Evolutionary conservation across 2,329 filamentous ascomycete species (phyloP), one percentile per base, ranked within the genome.

Genomic region (Exophiala mesophila): DNA sequence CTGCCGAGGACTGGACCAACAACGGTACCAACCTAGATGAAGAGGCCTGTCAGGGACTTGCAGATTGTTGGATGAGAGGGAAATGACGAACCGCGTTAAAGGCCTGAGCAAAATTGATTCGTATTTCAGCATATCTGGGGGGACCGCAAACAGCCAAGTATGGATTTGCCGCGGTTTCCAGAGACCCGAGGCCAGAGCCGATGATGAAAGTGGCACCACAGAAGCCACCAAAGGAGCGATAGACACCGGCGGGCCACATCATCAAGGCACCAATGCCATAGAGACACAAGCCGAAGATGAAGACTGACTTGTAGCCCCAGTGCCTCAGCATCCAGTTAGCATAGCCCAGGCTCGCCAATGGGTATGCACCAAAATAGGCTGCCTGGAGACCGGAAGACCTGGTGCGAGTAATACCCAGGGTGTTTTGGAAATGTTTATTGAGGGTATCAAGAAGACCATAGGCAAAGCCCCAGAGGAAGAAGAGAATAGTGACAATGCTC

Each of bases 171-270:
- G 82, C 82, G 0, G 83, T 87, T 64, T 89, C 85, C 13, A 89
- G 76, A 0, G 83, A 83, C 1, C 80, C 80, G 0, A 88, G 70
- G 3, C 83, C 84, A 43, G 79, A 80, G 19, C 83, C 84, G 44
- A 87, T 82, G 48, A 88, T 75, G 61, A 88, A 86, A 54, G 85
- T 73, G 13, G 52, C 49, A 26, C 44, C 77, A 55, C 83, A 87
- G 64, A 88, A 88, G 5, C 84, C 85, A 16, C 74, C 78, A 57
- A 88, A 88, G 10, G 78, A 83, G 26, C 74, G 73, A 45, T 87
- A 74, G 4, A 89, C 76, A 5, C 82, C 83, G 2, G 81, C 83
- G 0, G 86, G 86, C 86, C 85, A 90, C 66, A 89, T 88, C 64
- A 88, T 86, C 50, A 90, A 78, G 23, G 83, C 85, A 1, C 83